Conservation (phyloP, 306 rosid genomes). For the Quercus suber region DNA sequence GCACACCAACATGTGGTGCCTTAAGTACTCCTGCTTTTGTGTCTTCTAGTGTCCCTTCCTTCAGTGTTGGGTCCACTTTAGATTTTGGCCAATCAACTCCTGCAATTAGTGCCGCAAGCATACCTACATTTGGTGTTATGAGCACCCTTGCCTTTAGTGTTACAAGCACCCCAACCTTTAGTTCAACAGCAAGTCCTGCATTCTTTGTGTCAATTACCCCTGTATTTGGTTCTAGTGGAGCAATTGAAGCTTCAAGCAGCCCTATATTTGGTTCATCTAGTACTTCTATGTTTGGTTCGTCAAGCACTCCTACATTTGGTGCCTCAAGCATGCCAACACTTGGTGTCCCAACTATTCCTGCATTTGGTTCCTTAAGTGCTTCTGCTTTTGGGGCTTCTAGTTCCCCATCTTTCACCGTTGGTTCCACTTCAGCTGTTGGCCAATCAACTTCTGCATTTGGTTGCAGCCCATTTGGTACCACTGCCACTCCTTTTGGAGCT, state of each 20-base stretch:
- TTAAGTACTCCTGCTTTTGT: constrained; percentile 47
- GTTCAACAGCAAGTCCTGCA: constrained; percentile 53
- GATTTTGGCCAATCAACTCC: too few species aligned
- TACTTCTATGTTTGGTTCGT: constrained; percentile 45
- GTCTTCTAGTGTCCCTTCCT: too few species aligned
- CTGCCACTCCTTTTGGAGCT: constrained; percentile 67
- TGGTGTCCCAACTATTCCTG: constrained; percentile 39
- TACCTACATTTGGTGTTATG: constrained; percentile 68
- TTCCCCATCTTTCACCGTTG: constrained; percentile 38
- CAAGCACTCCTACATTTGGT: constrained; percentile 51
- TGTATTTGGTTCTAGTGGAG: constrained; percentile 67
- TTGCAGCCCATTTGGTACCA: constrained; percentile 61
- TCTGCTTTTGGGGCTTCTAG: constrained; percentile 76
- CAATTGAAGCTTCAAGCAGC: constrained; percentile 68
- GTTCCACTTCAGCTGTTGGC: constrained; percentile 56
- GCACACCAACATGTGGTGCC: constrained; percentile 56
- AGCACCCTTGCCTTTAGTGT: constrained; percentile 70
- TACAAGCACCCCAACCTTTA: constrained; percentile 62
- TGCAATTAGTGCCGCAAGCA: constrained; percentile 48
- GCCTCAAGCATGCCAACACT: constrained; percentile 49
- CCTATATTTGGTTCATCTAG: constrained; percentile 33
- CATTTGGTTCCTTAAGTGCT: constrained; percentile 46
- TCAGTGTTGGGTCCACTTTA: constrained; percentile 18
- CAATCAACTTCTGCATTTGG: constrained; percentile 64
- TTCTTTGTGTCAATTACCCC: constrained; percentile 62